Evolutionary conservation across 148 eudicot genomes (phyloP).

Genomic region (Rhododendron ferrugineum): DNA sequence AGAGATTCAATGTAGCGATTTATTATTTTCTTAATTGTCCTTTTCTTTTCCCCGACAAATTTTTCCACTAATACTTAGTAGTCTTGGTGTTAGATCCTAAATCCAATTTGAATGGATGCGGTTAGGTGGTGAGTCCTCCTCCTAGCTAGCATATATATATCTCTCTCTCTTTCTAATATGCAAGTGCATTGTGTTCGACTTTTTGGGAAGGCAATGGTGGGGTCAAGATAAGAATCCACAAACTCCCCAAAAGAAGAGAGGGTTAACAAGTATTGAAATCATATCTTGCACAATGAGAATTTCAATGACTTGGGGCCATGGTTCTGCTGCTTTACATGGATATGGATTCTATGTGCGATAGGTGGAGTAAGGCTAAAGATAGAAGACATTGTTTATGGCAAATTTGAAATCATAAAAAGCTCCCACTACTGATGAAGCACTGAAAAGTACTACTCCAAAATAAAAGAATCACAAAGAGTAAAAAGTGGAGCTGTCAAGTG

Average conservation of each 20-base stretch:
- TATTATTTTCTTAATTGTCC: neutral
- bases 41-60: neutral
- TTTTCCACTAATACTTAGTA: neutral
- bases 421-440: slow-evolving; percentile 16
- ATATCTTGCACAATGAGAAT: slow-evolving; percentile 21
- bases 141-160: neutral
- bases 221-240: slow-evolving; percentile 21
- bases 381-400: slow-evolving; percentile 19
- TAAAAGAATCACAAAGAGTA: neutral
- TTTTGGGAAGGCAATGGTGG: slow-evolving; percentile 7
- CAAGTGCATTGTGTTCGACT: neutral
- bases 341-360: slow-evolving; percentile 17
- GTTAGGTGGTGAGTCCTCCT: neutral
- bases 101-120: neutral
- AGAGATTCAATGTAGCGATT: neutral
- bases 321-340: slow-evolving; percentile 10
- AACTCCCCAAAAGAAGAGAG: slow-evolving; percentile 15
- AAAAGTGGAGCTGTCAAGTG: slow-evolving; percentile 16
- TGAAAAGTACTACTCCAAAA: neutral
- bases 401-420: slow-evolving; percentile 20
- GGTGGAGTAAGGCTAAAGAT: slow-evolving; percentile 31
- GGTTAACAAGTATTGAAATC: slow-evolving; percentile 4
- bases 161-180: neutral
- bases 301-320: slow-evolving; percentile 20
- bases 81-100: neutral